Percentiles rank a stretch among this genome's conserved stretches.
Conservation (phyloP, 2,329 filamentous ascomycete species). For the Botrytis tulipae region DNA sequence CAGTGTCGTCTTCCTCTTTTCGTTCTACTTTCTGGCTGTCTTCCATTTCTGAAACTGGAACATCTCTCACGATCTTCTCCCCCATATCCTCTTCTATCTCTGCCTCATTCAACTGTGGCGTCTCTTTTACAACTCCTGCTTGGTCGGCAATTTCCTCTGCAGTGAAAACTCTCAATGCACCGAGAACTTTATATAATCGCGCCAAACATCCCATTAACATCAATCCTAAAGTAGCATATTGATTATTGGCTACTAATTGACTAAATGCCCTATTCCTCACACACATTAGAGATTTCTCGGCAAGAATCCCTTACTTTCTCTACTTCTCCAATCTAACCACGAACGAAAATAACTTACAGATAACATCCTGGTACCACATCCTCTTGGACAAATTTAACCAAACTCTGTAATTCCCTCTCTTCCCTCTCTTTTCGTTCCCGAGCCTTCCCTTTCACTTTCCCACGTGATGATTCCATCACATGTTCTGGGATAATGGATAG, state of each 20-base stretch:
- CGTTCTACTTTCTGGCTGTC: background rate
- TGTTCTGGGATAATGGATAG: slow-evolving; percentile 30
- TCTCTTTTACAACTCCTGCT: background rate
- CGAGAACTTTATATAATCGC: slow-evolving; percentile 51
- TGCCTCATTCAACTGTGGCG: slow-evolving; percentile 1
- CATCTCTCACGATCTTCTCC: slow-evolving; percentile 39
- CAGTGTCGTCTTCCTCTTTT: slow-evolving; percentile 10
- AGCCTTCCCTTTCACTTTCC: slow-evolving; percentile 21
- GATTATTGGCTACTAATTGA: slow-evolving; percentile 67
- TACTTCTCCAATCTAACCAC: slow-evolving; percentile 26
- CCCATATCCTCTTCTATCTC: slow-evolving; percentile 29
- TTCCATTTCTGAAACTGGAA: slow-evolving; percentile 19
- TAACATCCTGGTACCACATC: slow-evolving; percentile 45
- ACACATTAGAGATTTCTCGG: slow-evolving; percentile 33
- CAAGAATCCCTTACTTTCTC: no score
- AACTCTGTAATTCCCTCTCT: slow-evolving; percentile 19
- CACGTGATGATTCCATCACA: slow-evolving; percentile 16
- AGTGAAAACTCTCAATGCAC: slow-evolving; percentile 33
- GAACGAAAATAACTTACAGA: slow-evolving; percentile 45
- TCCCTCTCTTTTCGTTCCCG: slow-evolving; percentile 36
- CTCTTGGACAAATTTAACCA: slow-evolving; percentile 44
- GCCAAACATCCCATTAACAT: slow-evolving; percentile 65
- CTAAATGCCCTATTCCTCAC: slow-evolving; percentile 57
- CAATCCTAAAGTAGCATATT: slow-evolving; percentile 70
- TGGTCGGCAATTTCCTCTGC: slow-evolving; percentile 23